phyloP scores from a whole-genome alignment of 345 rosid genomes.

The Eutrema japonicum region DNA sequence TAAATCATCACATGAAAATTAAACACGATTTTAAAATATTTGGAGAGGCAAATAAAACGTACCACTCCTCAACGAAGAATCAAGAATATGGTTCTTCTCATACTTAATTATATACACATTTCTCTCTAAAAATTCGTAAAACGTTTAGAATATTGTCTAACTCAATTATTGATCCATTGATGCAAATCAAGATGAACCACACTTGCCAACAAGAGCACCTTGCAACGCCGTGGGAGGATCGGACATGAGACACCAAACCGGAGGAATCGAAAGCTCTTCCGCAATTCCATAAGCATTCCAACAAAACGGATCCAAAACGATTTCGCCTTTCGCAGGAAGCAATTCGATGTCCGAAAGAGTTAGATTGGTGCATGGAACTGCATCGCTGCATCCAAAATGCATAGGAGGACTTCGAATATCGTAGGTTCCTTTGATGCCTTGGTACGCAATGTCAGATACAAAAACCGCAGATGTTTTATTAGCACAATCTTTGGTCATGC shows the following conservation, averaged over 20 bases:
- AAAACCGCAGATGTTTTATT: constrained; percentile 81
- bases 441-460: constrained; percentile 68
- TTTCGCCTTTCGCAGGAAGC: constrained; percentile 74
- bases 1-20: constrained; percentile 25
- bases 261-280: constrained; percentile 64
- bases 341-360: constrained; percentile 78
- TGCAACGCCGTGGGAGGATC: constrained; percentile 51
- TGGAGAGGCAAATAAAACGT: constrained; percentile 35
- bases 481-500: constrained; percentile 70
- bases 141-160: constrained; percentile 25
- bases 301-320: constrained; percentile 69
- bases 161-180: constrained; percentile 35
- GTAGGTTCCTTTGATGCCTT: constrained; percentile 87
- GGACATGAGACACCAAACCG: constrained; percentile 63
- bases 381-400: constrained; percentile 89
- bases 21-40: constrained; percentile 20
- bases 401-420: constrained; percentile 80
- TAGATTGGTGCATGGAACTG: constrained; percentile 82
- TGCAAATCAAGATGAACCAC: constrained; percentile 40
- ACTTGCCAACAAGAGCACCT: constrained; percentile 48
- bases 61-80: constrained; percentile 39
- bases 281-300: constrained; percentile 91
- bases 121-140: constrained; percentile 6
- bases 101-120: constrained; percentile 31
- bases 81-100: constrained; percentile 22